Base-by-base conservation (phyloP, 768 basidiomycete species). In the Amanita polypyramis region DNA sequence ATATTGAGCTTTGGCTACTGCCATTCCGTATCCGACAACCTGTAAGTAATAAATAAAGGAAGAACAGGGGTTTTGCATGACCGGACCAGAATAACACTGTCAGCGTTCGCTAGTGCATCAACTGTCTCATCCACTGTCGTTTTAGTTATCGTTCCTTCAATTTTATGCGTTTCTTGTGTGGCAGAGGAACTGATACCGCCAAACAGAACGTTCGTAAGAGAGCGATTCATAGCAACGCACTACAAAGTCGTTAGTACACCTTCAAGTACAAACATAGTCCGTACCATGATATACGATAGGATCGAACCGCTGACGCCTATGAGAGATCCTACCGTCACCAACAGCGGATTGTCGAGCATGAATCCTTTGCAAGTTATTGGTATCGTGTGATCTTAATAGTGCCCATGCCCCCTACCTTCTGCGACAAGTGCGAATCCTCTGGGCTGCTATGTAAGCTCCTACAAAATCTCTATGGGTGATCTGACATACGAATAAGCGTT, bases 191-290 rank as follows among this genome's bases (percentile, higher is more conserved):
- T 70, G 25, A 90, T 85, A n/a, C 90, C 90, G 34, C 90, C 90
- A 59, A 93, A 93, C 7, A 93, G 70, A 14, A 92, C 90, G 54
- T 92, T 93, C 14, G 79, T 74, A 48, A 87, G 65, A 9, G 86
- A 90, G 34, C 90, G 76, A 65, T 93, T 93, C 90, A 93, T 93
- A 12, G 90, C 89, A 49, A 90, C 82, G 58, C 90, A 93, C 90
- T 92, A 43, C 11, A 50, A 44, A 17, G 12, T 36, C 19, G 44
- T 52, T 23, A 49, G 43, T 8, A 39, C 12, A 33, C 6, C 30
- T 15, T 32, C 23, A 8, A 36, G 23, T 14, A 39, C 40, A 34
- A 17, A 27, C 36, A 14, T 17, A 17, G 12, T 43, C 14, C 25
- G 54, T 55, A 88, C 90, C 90, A 92, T 93, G 60, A 93, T 91